phyloP scores from a whole-genome alignment of 2,329 filamentous ascomycete genomes.

The Laburnicola sp. region DNA sequence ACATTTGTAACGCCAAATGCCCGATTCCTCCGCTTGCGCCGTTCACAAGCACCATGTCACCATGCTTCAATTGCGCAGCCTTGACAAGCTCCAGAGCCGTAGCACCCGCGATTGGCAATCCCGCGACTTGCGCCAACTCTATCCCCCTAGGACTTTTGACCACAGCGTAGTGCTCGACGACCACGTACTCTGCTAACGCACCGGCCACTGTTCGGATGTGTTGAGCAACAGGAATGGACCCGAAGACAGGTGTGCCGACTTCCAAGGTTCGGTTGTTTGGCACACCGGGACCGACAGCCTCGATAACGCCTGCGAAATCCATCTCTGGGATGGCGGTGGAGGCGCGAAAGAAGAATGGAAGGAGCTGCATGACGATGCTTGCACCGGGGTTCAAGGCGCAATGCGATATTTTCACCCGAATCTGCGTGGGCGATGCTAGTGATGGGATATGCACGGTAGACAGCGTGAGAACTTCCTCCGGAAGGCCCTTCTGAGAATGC shows the following conservation, averaged over 20 bases:
- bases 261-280: conserved; percentile 19
- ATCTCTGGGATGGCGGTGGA: conserved; percentile 46
- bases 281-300: conserved; percentile 20
- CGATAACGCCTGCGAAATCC: conserved; percentile 47
- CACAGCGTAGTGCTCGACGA: conserved; percentile 41
- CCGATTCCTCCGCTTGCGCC: conserved; percentile 58
- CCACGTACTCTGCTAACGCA: conserved; percentile 48
- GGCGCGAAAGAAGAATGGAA: conserved; percentile 45
- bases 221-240: conserved; percentile 44
- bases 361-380: conserved; percentile 48
- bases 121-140: conserved; percentile 42
- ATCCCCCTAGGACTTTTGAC: conserved; percentile 35
- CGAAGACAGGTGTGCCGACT: conserved; percentile 45
- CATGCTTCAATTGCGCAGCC: conserved; percentile 38
- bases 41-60: conserved; percentile 52
- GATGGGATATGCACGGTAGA: conserved; percentile 11
- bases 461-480: conserved; percentile 15
- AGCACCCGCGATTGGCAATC: conserved; percentile 46
- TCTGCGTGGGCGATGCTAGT: conserved; percentile 11
- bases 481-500: conserved; percentile 14
- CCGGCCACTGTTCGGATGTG: conserved; percentile 43
- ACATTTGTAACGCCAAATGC: conserved; percentile 52
- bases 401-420: conserved; percentile 37
- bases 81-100: conserved; percentile 46
- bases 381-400: conserved; percentile 49